Base-by-base conservation (phyloP, 768 basidiomycete species). In the Kwoniella pini region DNA sequence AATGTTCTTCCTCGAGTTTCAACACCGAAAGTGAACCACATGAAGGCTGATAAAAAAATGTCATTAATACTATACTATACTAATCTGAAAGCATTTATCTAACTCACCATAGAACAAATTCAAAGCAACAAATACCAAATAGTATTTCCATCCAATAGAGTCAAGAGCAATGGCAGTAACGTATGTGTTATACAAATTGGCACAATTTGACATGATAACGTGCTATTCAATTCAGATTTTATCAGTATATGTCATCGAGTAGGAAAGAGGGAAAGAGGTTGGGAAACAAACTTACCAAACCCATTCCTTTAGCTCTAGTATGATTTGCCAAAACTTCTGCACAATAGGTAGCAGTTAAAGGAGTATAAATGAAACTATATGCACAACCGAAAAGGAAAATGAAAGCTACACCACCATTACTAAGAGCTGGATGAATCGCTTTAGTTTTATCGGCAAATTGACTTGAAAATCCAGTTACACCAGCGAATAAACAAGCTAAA, bases 231-330 rank as follows among this genome's bases (percentile, higher is more conserved):
- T n/a, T 42, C n/a, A 43, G 38, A 27, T 17, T 40, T 22, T 22
- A 33, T 22, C 30, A 27, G 15, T 10, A 31, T 49, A 26, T 49
- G 30, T 19, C 12, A 21, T 40, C n/a, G 30, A 33, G n/a, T 28
- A 5, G 33, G 33, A 5, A 31, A 10, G 26, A 30, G 11, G 49
- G 30, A 33, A 24, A 48, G 15, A 51, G 27, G 5, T 13, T 7
- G 19, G 15, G 4, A 46, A 46, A n/a, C 19, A 49, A 48, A 26
- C 68, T 82, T 62, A 78, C 84, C 79, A 84, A 68, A 7, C 84
- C 84, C 82, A 86, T 85, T 54, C 85, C 85, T 71, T 86, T 86
- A 3, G 85, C 85, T 44, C 85, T 81, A 27, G 84, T 82, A 44
- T 83, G 84, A 55, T 82, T 84, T 48, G 82, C 79, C 24, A 86